Base-by-base conservation (phyloP, 352 stramenopile genomes). In the Phytophthora multivora region DNA sequence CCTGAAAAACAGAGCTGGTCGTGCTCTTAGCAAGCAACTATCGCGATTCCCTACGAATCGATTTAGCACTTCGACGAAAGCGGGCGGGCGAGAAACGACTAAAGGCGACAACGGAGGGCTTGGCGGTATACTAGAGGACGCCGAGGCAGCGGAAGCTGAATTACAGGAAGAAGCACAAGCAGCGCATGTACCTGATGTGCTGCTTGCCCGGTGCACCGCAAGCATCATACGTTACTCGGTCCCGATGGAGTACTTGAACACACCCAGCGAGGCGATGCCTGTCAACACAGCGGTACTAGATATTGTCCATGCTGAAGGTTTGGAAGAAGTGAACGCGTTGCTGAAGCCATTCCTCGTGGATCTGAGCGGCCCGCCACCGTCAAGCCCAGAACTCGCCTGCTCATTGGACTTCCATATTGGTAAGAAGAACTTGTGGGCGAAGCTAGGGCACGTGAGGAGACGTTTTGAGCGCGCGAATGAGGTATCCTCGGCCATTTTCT, bases 391-490 rank as follows among this genome's bases (percentile, higher is more conserved):
- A 47, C 65, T 92, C 31, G 43, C 51, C 2, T 79, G 66, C 36
- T 59, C 66, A 3, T 39, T 92, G 15, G 58, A 89, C 28, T 83
- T 89, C n/a, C 58, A 64, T 8, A 51, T 86, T 19, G 83, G 80
- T 39, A 88, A 86, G 54, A 83, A 77, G 33, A 86, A 86, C n/a
- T 75, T 92, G 25, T 72, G 75, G 49, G 48, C 49, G 2, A 83
- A 75, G 35, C 51, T 90, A 36, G 51, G 25, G 8, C 62, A 66
- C 12, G 66, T 92, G n/a, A 73, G 71, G 57, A 54, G 50, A 18
- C 77, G 73, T 18, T 92, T 92, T 62, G 77, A 83, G 45, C 66
- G 66, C 5, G 80, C 83, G 0, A 92, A 92, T 58, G 68, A 89
- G 42, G 75, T 80, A 1, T 75, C 79, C 0, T 92, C 80, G 2